Conservation (phyloP, 768 basidiomycete species). For the Phanerochaete sordida region DNA sequence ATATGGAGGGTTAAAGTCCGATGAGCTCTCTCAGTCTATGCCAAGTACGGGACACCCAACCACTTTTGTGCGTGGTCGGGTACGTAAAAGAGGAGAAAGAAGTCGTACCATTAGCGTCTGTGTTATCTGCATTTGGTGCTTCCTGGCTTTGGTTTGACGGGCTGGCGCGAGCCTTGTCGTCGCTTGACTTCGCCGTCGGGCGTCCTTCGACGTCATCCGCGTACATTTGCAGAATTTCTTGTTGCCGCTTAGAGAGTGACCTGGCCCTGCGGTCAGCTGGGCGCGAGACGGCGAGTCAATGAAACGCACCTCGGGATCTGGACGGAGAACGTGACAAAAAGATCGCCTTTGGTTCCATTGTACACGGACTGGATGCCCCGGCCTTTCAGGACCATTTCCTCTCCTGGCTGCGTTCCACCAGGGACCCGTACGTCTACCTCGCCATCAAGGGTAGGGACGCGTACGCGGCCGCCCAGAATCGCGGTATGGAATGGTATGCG, state of each 20-base stretch:
- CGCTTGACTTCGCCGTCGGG: conserved; percentile 13
- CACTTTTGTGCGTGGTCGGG: conserved; percentile 46
- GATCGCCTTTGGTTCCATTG: conserved; percentile 66
- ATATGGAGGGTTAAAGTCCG: conserved; percentile 63
- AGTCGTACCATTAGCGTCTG: conserved; percentile 70
- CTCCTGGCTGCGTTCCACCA: conserved; percentile 91
- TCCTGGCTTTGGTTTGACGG: conserved; percentile 19
- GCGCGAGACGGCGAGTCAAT: not conserved
- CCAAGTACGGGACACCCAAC: conserved; percentile 71
- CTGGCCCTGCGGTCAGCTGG: conserved; percentile 37
- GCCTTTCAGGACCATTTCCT: conserved; percentile 92
- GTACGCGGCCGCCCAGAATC: conserved; percentile 87
- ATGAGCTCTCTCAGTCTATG: conserved; percentile 65
- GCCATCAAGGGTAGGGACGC: conserved; percentile 92
- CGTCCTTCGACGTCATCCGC: conserved; percentile 91
- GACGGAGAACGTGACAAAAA: conserved; percentile 86
- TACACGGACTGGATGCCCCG: conserved; percentile 72
- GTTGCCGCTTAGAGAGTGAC: conserved; percentile 78
- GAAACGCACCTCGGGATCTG: conserved; percentile 80
- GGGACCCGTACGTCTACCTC: conserved; percentile 94
- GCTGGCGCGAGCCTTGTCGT: conserved; percentile 16
- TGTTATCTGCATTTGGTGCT: conserved; percentile 19
- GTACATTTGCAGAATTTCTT: conserved; percentile 82
- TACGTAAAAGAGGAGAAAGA: conserved; percentile 53
- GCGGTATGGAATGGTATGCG: conserved; percentile 90